Percentiles rank a stretch among this genome's conserved stretches.
These are phyloP conservation scores for Trichomonas tenax DNA, from an alignment of 208 protist species.

Conservation along the genomic window DNA sequence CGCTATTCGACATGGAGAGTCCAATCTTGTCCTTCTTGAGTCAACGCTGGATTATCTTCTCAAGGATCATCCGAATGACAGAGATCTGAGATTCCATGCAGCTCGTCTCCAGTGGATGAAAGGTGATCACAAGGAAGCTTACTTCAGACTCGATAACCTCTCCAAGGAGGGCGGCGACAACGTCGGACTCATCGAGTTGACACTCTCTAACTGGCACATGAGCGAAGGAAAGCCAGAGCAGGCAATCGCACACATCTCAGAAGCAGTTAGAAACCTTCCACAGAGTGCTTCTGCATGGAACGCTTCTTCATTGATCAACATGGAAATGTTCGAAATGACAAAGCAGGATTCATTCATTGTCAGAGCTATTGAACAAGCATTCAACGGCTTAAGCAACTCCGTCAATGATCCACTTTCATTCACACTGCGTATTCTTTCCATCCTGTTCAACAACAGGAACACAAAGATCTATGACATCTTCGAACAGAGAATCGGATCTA, in stretches of 20 bases:
- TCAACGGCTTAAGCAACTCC: neutral
- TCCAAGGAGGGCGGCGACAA: neutral
- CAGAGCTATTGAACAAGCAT: neutral
- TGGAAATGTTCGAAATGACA: neutral
- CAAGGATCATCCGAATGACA: neutral
- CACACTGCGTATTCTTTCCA: neutral
- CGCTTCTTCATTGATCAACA: neutral
- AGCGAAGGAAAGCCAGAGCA: neutral
- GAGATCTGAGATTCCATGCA: neutral
- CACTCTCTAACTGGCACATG: neutral
- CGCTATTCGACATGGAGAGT: neutral
- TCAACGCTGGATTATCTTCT: neutral
- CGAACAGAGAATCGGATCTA: neutral
- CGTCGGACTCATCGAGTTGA: neutral
- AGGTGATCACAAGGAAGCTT: neutral
- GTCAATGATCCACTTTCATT: neutral
- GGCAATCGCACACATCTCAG: neutral
- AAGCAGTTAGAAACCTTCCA: neutral
- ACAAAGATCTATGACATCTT: neutral
- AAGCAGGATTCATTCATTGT: neutral
- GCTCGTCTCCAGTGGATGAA: neutral
- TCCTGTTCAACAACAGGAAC: neutral
- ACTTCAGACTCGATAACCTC: neutral
- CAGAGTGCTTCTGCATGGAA: neutral
- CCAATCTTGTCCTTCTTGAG: neutral